Conservation (phyloP, 2,329 filamentous ascomycete genomes). For the Phaeophleospora eucalypticola region DNA sequence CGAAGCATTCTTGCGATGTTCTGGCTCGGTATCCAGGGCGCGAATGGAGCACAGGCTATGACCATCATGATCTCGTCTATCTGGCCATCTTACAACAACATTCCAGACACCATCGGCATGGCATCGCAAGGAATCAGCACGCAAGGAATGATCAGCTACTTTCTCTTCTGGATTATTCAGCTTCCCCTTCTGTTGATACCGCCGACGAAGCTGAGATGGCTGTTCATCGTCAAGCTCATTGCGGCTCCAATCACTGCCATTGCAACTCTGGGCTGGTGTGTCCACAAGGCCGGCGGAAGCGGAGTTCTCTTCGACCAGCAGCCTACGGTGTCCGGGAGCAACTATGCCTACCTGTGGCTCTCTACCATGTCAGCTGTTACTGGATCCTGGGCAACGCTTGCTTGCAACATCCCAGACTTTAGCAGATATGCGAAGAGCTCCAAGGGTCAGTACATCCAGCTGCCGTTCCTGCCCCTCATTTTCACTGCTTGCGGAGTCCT, state of each 20-base stretch:
- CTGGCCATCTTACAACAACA: conserved; percentile 53
- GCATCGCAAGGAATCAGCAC: conserved; percentile 50
- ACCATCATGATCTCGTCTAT: conserved; percentile 39
- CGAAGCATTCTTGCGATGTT: conserved; percentile 30
- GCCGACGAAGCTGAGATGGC: conserved; percentile 31
- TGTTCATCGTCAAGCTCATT: conserved; percentile 40
- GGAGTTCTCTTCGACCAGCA: conserved; percentile 21
- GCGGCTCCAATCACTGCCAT: conserved; percentile 31
- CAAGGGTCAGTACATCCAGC: conserved; percentile 31
- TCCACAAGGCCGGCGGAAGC: conserved; percentile 27
- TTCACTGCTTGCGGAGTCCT: conserved; percentile 41
- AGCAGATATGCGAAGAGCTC: conserved; percentile 32
- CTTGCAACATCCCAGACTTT: conserved; percentile 34
- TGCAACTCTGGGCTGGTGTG: conserved; percentile 29
- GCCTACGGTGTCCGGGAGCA: conserved; percentile 38
- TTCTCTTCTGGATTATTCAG: conserved; percentile 54
- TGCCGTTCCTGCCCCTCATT: conserved; percentile 37
- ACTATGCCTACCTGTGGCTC: conserved; percentile 35
- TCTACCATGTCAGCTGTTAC: conserved; percentile 49
- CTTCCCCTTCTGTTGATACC: conserved; percentile 52
- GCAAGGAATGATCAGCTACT: conserved; percentile 52
- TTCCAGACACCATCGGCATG: conserved; percentile 50
- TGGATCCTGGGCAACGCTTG: conserved; percentile 40
- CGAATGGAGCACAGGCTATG: conserved; percentile 23
- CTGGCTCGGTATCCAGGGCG: conserved; percentile 31